Base-by-base conservation (phyloP, 768 basidiomycete species). In the Tricholoma saponaceum region DNA sequence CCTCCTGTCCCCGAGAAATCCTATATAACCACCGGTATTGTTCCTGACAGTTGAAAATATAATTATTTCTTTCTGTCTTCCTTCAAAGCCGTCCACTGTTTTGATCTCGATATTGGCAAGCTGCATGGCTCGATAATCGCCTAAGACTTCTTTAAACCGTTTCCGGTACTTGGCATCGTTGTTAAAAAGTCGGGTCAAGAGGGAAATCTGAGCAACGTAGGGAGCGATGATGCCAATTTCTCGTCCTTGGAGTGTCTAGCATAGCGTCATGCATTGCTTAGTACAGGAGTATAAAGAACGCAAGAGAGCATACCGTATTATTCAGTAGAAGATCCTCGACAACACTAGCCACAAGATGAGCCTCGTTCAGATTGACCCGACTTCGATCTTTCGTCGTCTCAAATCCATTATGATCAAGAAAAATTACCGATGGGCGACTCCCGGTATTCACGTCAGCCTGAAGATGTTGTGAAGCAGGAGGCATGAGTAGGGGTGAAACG, bases 11-110 rank as follows among this genome's bases (percentile, higher is more conserved):
- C 88, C 91, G 22, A 97, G 77, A 72, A 97, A 97, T 0, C 95
- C 95, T 64, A 97, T 92, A 56, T 83, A 77, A 9, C 92, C 92
- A 1, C 71, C 72, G 2, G 76, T 64, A 65, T 97, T 97, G 69
- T 89, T 90, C 53, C 95, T 80, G 51, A 95, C 93, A 3, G 93
- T 95, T 41, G 90, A 92, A 70, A 97, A 95, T 43, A 97, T 79
- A 60, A 97, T 90, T 41, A 96, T 84, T 28, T 92, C 89, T 74
- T 96, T 96, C 75, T 97, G 92, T 46, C 92, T 81, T 12, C 94
- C 94, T 70, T 97, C 92, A 69, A 95, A 97, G 18, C 94, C 94
- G 64, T 97, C 94, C 13, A 97, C 94, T 0, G 94, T 96, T 74
- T 90, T 92, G 65, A 96, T 82, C 70, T 96, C 94, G 52, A 97